Conservation (phyloP, 2,329 filamentous ascomycete genomes). For the Diplodia mutila region DNA sequence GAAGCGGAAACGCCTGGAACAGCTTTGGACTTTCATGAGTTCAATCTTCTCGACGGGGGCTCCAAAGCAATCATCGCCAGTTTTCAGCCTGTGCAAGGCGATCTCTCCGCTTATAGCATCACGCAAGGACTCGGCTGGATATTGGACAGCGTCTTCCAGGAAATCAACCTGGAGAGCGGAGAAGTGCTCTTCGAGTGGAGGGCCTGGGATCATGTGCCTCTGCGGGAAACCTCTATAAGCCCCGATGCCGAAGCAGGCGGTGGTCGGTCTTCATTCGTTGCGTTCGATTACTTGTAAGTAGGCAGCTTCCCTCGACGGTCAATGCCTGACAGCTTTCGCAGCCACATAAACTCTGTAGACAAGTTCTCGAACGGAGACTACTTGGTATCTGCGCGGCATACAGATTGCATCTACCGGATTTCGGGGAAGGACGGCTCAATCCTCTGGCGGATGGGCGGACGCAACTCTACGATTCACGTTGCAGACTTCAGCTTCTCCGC, state of each 20-base stretch:
- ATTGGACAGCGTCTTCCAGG: slow-evolving; percentile 49
- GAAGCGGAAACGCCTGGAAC: slow-evolving; percentile 41
- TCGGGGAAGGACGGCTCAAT: slow-evolving; percentile 32
- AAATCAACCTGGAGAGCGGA: slow-evolving; percentile 44
- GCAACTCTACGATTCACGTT: slow-evolving; percentile 22
- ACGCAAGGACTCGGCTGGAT: slow-evolving; percentile 43
- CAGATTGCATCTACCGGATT: slow-evolving; percentile 35
- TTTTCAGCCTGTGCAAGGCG: slow-evolving; percentile 43
- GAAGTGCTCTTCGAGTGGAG: slow-evolving; percentile 61
- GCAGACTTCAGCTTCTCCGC: slow-evolving; percentile 29
- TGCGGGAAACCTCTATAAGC: neutral
- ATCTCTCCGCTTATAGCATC: slow-evolving; percentile 42
- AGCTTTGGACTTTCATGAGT: slow-evolving; percentile 55
- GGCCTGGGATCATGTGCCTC: slow-evolving; percentile 59
- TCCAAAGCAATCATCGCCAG: slow-evolving; percentile 46
- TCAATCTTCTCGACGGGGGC: slow-evolving; percentile 50
- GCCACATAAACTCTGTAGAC: slow-evolving; percentile 47
- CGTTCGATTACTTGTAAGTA: slow-evolving; percentile 2
- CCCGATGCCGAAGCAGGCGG: neutral
- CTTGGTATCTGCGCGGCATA: slow-evolving; percentile 36
- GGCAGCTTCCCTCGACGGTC: no score
- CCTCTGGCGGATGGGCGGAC: slow-evolving; percentile 41
- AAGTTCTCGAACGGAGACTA: slow-evolving; percentile 40
- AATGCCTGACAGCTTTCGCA: slow-evolving; percentile 27
- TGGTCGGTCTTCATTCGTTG: neutral